Conservation (phyloP, 805 yeast genomes). For the Saccharomycopsis malanga region DNA sequence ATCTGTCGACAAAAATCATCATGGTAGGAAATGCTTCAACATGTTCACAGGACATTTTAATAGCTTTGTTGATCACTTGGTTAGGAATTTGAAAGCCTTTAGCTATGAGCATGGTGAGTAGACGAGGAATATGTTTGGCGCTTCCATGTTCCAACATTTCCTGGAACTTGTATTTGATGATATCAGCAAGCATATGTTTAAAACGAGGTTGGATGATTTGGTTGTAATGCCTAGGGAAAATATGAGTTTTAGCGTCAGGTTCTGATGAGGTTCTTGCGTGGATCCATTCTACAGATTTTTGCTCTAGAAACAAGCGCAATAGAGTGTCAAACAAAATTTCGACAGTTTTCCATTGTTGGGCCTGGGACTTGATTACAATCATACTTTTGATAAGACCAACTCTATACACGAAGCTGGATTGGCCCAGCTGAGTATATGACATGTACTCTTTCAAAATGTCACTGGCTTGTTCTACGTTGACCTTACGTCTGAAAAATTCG, state of each 20-base stretch:
- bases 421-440: background rate
- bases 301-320: background rate
- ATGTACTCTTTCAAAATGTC: background rate
- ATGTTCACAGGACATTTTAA: background rate
- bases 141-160: background rate
- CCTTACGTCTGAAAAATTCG: background rate
- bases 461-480: background rate
- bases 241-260: background rate
- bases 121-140: background rate
- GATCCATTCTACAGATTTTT: background rate
- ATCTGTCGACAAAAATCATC: background rate
- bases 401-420: background rate
- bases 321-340: background rate
- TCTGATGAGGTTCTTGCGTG: background rate
- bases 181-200: background rate
- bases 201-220: background rate
- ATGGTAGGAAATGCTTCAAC: background rate
- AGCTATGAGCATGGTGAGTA: background rate
- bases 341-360: background rate
- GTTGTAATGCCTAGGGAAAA: background rate
- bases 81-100: background rate
- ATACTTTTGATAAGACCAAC: background rate
- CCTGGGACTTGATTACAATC: background rate
- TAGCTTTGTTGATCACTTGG: background rate
- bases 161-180: background rate